Conservation (phyloP, 2,329 filamentous ascomycete genomes). For the Plenodomus lindquistii region DNA sequence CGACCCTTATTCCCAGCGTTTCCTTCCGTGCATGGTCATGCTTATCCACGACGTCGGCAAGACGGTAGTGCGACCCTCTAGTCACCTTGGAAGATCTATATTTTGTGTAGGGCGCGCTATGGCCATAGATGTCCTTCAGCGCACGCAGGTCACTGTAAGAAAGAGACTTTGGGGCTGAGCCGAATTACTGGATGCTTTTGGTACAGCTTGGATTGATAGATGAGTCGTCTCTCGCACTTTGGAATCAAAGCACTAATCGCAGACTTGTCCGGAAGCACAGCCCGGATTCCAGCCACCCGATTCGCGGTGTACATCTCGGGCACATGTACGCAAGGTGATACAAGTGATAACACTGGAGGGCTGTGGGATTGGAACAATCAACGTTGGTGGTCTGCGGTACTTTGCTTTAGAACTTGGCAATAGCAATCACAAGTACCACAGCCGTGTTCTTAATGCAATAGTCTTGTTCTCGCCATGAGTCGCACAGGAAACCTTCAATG, state of each 20-base stretch:
- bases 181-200: constrained; percentile 51
- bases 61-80: constrained; percentile 55
- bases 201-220: constrained; percentile 50
- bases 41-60: constrained; percentile 59
- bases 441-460: constrained; percentile 47
- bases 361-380: constrained; percentile 43
- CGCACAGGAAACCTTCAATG: too few species aligned
- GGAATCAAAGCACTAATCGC: constrained; percentile 48
- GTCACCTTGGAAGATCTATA: constrained; percentile 53
- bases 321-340: constrained; percentile 47
- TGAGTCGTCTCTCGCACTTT: constrained; percentile 49
- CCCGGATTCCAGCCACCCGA: constrained; percentile 26
- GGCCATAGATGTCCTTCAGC: constrained; percentile 58
- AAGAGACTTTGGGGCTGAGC: constrained; percentile 35
- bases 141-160: constrained; percentile 38
- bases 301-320: constrained; percentile 44
- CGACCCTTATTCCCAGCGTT: constrained; percentile 60
- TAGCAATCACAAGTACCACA: constrained; percentile 54
- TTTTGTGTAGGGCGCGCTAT: constrained; percentile 56
- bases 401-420: constrained; percentile 52
- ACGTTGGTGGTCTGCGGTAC: constrained; percentile 41
- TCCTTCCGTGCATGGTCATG: constrained; percentile 57
- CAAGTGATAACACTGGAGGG: constrained; percentile 43
- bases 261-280: constrained; percentile 52
- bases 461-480: too few species aligned